phyloP scores from a whole-genome alignment of 2,329 filamentous ascomycete species.

The Fusarium sp. region DNA sequence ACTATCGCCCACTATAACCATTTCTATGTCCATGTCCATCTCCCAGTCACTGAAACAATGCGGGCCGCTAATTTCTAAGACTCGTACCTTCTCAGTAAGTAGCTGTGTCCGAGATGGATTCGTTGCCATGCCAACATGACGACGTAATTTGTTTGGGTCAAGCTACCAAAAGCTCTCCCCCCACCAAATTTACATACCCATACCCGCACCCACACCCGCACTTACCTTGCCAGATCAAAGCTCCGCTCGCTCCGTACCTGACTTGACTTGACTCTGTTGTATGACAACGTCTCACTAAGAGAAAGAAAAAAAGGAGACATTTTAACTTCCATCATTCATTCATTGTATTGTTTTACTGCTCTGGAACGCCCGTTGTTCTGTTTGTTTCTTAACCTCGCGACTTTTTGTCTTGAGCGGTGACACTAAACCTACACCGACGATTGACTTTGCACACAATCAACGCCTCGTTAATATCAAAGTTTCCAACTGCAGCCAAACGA shows the following conservation, averaged over 20 bases:
- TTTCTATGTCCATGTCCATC: not conserved
- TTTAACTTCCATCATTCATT: slow-evolving; percentile 16
- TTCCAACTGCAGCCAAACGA: slow-evolving; percentile 15
- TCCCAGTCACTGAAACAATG: slow-evolving; percentile 37
- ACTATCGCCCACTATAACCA: slow-evolving; percentile 1
- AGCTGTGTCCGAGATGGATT: slow-evolving; percentile 4
- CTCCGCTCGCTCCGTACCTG: slow-evolving; percentile 38
- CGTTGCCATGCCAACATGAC: slow-evolving; percentile 38
- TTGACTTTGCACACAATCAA: slow-evolving; percentile 3
- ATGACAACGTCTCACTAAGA: slow-evolving; percentile 19
- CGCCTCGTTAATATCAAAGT: slow-evolving; percentile 34
- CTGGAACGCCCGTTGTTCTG: slow-evolving; percentile 14
- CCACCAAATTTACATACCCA: slow-evolving; percentile 36
- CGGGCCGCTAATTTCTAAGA: slow-evolving; percentile 22
- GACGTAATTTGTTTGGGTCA: slow-evolving; percentile 42
- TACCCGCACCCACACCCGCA: slow-evolving; percentile 34
- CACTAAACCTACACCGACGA: slow-evolving; percentile 30
- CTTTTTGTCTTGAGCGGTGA: slow-evolving; percentile 7
- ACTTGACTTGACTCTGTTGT: slow-evolving; percentile 6
- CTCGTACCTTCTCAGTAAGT: not conserved
- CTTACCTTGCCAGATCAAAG: slow-evolving; percentile 20
- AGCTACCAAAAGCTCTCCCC: slow-evolving; percentile 20
- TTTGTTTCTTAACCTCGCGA: slow-evolving; percentile 2
- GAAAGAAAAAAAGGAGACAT: slow-evolving; percentile 14
- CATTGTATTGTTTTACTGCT: slow-evolving; percentile 18